Evolutionary conservation across 495 filamentous ascomycete species (phyloP).

Genomic region (Penicillium cataractarum): DNA sequence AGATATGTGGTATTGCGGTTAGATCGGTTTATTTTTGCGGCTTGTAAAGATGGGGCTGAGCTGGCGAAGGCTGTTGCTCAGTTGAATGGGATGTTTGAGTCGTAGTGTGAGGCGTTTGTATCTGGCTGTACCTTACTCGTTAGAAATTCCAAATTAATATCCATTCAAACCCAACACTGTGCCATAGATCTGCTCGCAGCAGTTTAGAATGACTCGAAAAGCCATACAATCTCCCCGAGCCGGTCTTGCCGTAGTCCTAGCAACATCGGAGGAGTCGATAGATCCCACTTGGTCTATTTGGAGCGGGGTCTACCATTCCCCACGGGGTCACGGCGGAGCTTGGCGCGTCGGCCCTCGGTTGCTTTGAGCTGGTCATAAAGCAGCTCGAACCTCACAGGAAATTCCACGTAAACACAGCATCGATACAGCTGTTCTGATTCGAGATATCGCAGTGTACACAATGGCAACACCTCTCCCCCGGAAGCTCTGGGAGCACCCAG

Average conservation of each 20-base stretch:
- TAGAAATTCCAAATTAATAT: background rate
- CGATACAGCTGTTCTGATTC: background rate
- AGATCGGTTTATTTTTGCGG: slow-evolving; percentile 34
- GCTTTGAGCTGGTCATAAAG: background rate
- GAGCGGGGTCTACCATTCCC: background rate
- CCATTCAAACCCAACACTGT: background rate
- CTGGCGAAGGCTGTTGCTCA: slow-evolving; percentile 6
- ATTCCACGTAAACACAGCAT: slow-evolving; percentile 12
- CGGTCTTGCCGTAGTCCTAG: background rate
- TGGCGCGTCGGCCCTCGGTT: slow-evolving; percentile 15
- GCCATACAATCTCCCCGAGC: background rate
- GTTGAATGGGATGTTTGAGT: slow-evolving; percentile 1
- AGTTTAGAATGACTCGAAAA: background rate
- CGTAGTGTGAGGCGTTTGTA: background rate
- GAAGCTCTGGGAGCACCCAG: slow-evolving; percentile 64
- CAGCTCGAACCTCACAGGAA: background rate
- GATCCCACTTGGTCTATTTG: background rate
- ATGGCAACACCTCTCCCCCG: slow-evolving; percentile 33
- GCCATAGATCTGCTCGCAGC: background rate
- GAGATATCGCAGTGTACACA: background rate
- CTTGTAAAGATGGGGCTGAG: slow-evolving; percentile 18
- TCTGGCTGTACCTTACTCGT: background rate
- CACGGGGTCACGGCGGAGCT: slow-evolving; percentile 10
- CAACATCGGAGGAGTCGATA: background rate
- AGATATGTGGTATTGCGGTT: slow-evolving; percentile 29